Evolutionary conservation across 306 rosid species (phyloP), one percentile per base, ranked within the genome.

Genomic region (Corylus americana): DNA sequence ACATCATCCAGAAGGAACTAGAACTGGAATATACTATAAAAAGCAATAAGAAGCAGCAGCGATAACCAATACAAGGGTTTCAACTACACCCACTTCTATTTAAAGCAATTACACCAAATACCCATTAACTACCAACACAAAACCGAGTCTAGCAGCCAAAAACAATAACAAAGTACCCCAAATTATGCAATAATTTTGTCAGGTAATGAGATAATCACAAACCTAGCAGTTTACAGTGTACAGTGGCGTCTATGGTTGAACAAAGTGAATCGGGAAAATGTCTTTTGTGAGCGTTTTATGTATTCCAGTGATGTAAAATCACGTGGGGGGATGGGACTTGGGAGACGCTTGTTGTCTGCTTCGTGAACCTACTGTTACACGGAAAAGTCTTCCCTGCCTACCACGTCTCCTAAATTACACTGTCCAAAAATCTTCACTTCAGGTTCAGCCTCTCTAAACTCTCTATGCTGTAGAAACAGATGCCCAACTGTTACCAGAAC

Each of bases 251-350:
- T 53, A 6, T 59, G 9, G 70, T 14, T 14, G 66, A 54, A 72
- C 75, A 64, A 75, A 76, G 27, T 80, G 71, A 74, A 79, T 71
- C 76, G 79, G 29, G 75, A 39, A 78, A 58, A 73, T 75, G 82
- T 77, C 83, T 59, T 84, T 71, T 55, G 63, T 63, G 74, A 80
- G 73, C 29, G 77, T 18, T 69, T 48, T 74, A 42, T 72, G 81
- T 59, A 53, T 83, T 27, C 81, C 74, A 75, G 79, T 77, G 67
- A 68, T 8, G 85, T 44, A 17, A 72, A 76, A 66, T 82, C 87
- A 80, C 87, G 85, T 76, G 86, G 77, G 74, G 27, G 31, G 66
- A 42, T 6, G 45, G 45, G 45, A 42, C 45, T 42, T 83, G 88
- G 85, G 79, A 67, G 79, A 76, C 87, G 73, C 78, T 73, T 50